These are phyloP conservation scores for Aspergillus chevalieri DNA, from an alignment of 2,329 filamentous ascomycete genomes.

Conservation along the genomic window DNA sequence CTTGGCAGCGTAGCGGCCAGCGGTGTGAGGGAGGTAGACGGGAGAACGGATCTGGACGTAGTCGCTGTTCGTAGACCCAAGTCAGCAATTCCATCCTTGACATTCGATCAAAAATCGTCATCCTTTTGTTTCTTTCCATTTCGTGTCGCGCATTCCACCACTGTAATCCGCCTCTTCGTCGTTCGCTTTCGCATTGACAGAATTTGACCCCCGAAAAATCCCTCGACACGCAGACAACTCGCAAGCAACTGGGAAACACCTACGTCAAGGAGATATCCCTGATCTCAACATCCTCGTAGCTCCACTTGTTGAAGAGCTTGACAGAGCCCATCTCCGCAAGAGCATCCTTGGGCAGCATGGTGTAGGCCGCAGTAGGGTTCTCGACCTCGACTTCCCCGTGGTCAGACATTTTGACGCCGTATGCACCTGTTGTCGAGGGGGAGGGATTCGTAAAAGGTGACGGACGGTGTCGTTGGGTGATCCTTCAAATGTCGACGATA, in stretches of 20 bases:
- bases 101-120: neutral
- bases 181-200: constrained; percentile 5
- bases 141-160: neutral
- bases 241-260: constrained; percentile 38
- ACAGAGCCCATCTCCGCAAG: constrained; percentile 80
- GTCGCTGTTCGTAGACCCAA: constrained; percentile 58
- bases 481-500: constrained; percentile 29
- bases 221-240: constrained; percentile 21
- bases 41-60: constrained; percentile 99
- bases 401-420: constrained; percentile 74
- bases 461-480: constrained; percentile 35
- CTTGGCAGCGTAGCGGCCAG: constrained; percentile 98
- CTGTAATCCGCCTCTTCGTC: neutral
- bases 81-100: constrained; percentile 23
- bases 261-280: constrained; percentile 99
- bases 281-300: constrained; percentile 99
- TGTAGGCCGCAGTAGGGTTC: constrained; percentile 61
- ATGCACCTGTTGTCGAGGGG: constrained; percentile 32
- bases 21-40: constrained; percentile 98
- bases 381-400: constrained; percentile 89
- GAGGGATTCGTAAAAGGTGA: constrained; percentile 34
- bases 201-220: neutral
- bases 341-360: constrained; percentile 89
- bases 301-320: constrained; percentile 98
- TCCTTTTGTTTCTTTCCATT: constrained; percentile 3